Base-by-base conservation (phyloP, 2,329 filamentous ascomycete genomes). In the Lecanicillium sp. region DNA sequence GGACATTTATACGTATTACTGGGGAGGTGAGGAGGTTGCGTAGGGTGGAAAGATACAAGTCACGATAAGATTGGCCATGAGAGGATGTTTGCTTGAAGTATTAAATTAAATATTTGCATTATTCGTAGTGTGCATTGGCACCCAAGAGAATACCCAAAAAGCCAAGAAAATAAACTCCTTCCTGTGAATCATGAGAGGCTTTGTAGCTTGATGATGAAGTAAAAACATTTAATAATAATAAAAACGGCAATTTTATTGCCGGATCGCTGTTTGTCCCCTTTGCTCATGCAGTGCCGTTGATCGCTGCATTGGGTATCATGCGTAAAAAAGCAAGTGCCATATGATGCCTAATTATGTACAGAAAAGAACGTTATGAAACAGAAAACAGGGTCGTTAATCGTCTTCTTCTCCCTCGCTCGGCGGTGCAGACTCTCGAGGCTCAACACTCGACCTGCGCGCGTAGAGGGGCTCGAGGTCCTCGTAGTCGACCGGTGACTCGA, bases 1-100 rank as follows among this genome's bases (percentile, higher is more conserved):
- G 27, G 61, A 71, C 33, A 74, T 76, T 36, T 68, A 59, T 44
- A 75, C 72, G 17, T 78, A 71, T 48, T 77, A 75, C 44, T 78
- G 74, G 74, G 62, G 63, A 0, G 56, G 17, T 1, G 53, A 58
- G 27, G 31, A 45, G 19, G 44, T 52, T 49, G 43, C 11, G 49
- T 15, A 3, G 19, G 8, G 13, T 19, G 15, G 22, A 17, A 33
- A 33, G 17, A 12, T 11, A 5, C 17, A 17, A 33, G 15, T 14
- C 22, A 25, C 7, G 22, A 25, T 25, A 25, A 11, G 11, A 25
- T 7, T 25, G 22, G 15, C 12, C 22, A 25, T 6, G 22, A 25
- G 6, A 25, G 22, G 11, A 25, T 7, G 6, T 6, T 25, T 25
- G 22, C 11, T 6, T 25, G 6, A 25, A 25, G 22, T 7, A 25